These are phyloP conservation scores for Solanum etuberosum DNA, from an alignment of 257 asterid species.

Conservation along the genomic window DNA sequence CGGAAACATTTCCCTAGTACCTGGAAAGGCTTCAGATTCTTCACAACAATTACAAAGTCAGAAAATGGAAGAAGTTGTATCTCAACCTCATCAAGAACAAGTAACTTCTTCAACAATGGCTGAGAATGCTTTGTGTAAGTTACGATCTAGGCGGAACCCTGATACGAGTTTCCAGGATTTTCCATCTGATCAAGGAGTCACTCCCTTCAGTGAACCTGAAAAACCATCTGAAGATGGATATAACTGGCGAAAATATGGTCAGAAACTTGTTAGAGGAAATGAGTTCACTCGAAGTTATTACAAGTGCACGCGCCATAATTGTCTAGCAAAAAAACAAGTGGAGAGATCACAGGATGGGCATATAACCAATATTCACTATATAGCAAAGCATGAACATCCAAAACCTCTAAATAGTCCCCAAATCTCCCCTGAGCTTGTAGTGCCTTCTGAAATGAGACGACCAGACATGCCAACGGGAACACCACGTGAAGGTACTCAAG, in stretches of 20 bases:
- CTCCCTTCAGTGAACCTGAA: constrained; percentile 18
- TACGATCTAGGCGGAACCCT: constrained; percentile 35
- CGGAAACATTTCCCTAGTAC: not conserved
- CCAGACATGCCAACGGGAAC: constrained; percentile 18
- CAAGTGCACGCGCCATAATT: constrained; percentile 59
- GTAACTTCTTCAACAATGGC: constrained; percentile 10
- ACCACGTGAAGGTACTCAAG: constrained; percentile 32
- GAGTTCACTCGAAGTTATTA: constrained; percentile 76
- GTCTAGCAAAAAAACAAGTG: constrained; percentile 76
- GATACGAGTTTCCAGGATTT: constrained; percentile 12
- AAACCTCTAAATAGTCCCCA: constrained; percentile 47
- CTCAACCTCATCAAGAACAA: constrained; percentile 22
- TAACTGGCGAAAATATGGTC: constrained; percentile 98
- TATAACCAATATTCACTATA: constrained; percentile 56
- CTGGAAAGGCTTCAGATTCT: constrained; percentile 12
- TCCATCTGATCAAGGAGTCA: constrained; percentile 12
- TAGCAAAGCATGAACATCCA: constrained; percentile 68
- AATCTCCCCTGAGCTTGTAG: constrained; percentile 13
- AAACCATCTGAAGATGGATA: constrained; percentile 71
- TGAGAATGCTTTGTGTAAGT: constrained; percentile 23
- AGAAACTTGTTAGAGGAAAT: constrained; percentile 87
- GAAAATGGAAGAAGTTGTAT: constrained; percentile 4
- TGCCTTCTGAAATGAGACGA: constrained; percentile 21
- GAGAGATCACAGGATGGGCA: constrained; percentile 74
- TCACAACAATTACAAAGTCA: constrained; percentile 18